Conservation (phyloP, 208 protist species). For the Acanthamoeba healyi region DNA sequence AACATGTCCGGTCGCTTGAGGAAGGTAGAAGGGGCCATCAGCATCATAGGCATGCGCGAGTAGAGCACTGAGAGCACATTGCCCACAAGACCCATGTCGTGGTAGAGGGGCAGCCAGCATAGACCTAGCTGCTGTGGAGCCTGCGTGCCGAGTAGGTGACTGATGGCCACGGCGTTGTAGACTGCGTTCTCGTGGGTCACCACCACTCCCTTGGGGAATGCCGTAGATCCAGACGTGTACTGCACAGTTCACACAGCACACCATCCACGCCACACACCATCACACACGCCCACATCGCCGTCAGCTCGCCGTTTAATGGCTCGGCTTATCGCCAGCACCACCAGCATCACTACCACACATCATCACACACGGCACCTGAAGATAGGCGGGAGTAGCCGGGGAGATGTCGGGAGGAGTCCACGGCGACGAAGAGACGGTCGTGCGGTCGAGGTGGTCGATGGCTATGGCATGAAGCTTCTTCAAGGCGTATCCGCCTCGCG, state of each 20-base stretch:
- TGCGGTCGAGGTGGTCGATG: slow-evolving; percentile 47
- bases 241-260: neutral
- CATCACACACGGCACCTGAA: neutral
- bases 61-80: slow-evolving; percentile 49
- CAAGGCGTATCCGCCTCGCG: slow-evolving; percentile 7
- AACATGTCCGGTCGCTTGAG: slow-evolving; percentile 50
- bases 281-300: neutral
- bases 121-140: slow-evolving; percentile 9
- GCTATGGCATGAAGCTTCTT: neutral
- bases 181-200: slow-evolving; percentile 60
- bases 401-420: slow-evolving; percentile 16
- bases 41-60: slow-evolving; percentile 65
- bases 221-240: slow-evolving; percentile 63
- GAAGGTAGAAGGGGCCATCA: slow-evolving; percentile 35
- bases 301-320: too few relatives aligned
- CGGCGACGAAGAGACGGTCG: neutral
- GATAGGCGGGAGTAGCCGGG: neutral
- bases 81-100: slow-evolving; percentile 63
- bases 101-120: slow-evolving; percentile 63
- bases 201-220: slow-evolving; percentile 55
- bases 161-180: slow-evolving; percentile 52
- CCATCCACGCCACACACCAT: neutral
- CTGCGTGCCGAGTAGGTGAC: slow-evolving; percentile 42
- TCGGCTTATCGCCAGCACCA: too few relatives aligned
- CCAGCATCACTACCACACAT: too few relatives aligned